Base-by-base conservation (phyloP, 805 yeast genomes). In the Candida silvatica region DNA sequence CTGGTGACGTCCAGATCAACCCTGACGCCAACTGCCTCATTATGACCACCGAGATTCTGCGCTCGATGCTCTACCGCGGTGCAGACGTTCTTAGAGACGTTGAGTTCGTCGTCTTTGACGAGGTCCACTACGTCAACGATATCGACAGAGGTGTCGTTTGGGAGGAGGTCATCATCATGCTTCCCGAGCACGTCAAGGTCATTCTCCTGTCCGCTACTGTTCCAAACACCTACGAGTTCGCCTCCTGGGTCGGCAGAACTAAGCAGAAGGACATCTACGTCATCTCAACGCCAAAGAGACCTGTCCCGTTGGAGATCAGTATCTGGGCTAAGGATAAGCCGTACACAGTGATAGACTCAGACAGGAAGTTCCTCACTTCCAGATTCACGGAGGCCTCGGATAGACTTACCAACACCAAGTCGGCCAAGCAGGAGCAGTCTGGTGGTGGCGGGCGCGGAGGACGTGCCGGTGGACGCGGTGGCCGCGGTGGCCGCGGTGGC, bases 51-150 rank as follows among this genome's bases (percentile, higher is more conserved):
- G 99, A 92, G 62, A 94, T 92, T 80, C 67, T 92, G 50, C 67
- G 99, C 52, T 80, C 94, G 39, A 92, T 92, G 99, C 70, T 92
- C 29, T 92, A 92, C 57, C 71, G 97, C 57, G 99, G 99, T 43
- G 85, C 97, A 11, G 98, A 92, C 57, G 80, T 94, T 31, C 88
- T 92, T 90, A 74, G 99, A 59, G 99, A 92, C 67, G 97, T 92
- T 28, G 96, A 96, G 0, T 92, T 96, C 95, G 98, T 92, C 34
- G 78, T 92, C 27, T 92, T 92, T 46, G 99, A 92, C 60, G 99
- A 92, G 58, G 96, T 92, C 31, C 99, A 92, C 63, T 92, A 92
- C 61, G 92, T 92, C 94, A 79, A 97, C 63, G 99, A 92, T 58
- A 81, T 86, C 48, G 92, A 87, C 46, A 77, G 99, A 63, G 99